Evolutionary conservation across 768 basidiomycete species (phyloP), one percentile per base, ranked within the genome.

Genomic region (Rhizopogon roseolus): DNA sequence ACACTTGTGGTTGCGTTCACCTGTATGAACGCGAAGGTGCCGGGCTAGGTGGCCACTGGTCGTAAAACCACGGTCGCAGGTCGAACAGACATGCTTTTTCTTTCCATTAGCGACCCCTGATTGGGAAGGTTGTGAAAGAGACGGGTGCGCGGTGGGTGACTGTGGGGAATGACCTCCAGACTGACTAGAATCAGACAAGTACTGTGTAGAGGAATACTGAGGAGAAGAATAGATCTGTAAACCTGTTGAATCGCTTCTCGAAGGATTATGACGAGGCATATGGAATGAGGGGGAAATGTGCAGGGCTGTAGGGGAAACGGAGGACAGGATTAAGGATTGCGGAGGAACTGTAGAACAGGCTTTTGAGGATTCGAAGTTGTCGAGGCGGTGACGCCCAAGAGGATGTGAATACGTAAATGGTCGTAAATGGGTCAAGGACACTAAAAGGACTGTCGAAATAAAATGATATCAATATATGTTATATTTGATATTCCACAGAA

Each of bases 1-100:
- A 64, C 93, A 96, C 55, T 85, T 89, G 74, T 94, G 90, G 71
- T 94, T 93, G 57, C 90, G 80, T 63, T 94, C 93, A 39, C 93
- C 93, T 14, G 93, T 95, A 72, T 95, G 93, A 11, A 93, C 87
- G 52, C 91, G 77, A n/a, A 87, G 79, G 65, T 95, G 93, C 44
- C 93, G 81, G 1, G 92, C 88, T 17, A 95, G 79, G 67, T 95
- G 93, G 16, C 93, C 93, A 56, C 86, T 87, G 25, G 93, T 95
- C 51, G 90, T 91, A 70, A 95, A 95, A 1, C 81, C 79, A 41
- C 90, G 81, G 3, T 84, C 77, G 70, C 93, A 95, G 5, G 80
- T 83, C 1, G 68, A 60, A 65, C 93, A 95, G 53, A 87, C 68
- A 62, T 93, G 81, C 46, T 71, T 69, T 62, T 71, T 69, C 67